Base-by-base conservation (phyloP, 2,329 filamentous ascomycete species). In the Fusarium sp. region DNA sequence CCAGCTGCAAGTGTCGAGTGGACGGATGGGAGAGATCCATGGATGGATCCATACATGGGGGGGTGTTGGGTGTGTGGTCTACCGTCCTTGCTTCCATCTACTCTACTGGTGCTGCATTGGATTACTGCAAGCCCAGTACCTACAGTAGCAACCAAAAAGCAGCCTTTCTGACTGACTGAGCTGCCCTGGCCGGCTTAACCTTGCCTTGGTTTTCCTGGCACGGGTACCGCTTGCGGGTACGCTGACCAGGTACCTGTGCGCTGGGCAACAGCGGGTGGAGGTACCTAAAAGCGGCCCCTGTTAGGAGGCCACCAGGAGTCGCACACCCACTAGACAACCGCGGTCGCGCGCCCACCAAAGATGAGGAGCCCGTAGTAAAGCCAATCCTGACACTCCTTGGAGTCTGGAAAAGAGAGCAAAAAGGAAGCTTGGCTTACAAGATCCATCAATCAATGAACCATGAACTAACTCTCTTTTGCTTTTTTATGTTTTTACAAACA, bases 221-320 rank as follows among this genome's bases (percentile, higher is more conserved):
- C 51, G 49, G 66, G 66, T 69, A 67, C 53, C 58, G 63, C 50
- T 71, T 68, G 67, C 63, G 67, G 67, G 55, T 58, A 58, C 57
- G 57, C 56, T 59, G 60, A 67, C 55, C 58, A 71, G 58, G 58
- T 70, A 71, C 55, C 51, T 58, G 63, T 55, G 50, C 45, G 66
- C 66, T 66, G 66, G 57, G 66, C 66, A 66, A 67, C 66, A 63
- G 62, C 40, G 53, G 68, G 67, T 57, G 50, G 63, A 71, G 58
- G 58, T 71, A 70, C 68, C 51, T 68, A 46, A 36, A 42, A 40
- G 33, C 40, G 50, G 62, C 63, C 67, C 67, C 67, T 70, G 67
- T 49, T 60, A 69, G 66, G 66, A 69, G 66, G 59, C 65, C 65
- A 46, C 66, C 50, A 69, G 66, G 66, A 70, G 66, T 67, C 48